Evolutionary conservation across 345 rosid genomes (phyloP).

Genomic region (Boechera divaricarpa): DNA sequence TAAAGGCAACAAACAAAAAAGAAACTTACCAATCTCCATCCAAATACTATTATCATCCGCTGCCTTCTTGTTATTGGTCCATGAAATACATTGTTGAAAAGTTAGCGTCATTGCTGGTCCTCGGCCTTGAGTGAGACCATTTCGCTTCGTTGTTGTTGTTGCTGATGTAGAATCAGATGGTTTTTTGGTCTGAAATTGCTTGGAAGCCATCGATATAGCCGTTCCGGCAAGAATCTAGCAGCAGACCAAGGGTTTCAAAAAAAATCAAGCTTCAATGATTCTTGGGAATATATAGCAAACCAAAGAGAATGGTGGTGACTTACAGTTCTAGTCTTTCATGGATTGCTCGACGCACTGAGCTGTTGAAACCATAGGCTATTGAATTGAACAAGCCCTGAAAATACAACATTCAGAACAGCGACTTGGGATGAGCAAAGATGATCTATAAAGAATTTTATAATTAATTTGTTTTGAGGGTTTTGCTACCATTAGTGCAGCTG

Average conservation of each 20-base stretch:
- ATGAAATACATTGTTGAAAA: constrained; percentile 6
- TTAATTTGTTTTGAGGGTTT: constrained; percentile 23
- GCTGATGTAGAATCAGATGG: constrained; percentile 45
- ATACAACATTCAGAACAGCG: background rate
- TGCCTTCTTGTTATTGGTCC: constrained; percentile 1
- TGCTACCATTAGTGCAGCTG: constrained; percentile 91
- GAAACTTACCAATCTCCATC: constrained; percentile 22
- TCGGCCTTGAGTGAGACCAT: constrained; percentile 68
- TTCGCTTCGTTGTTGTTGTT: constrained; percentile 67
- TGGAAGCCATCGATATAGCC: constrained; percentile 68
- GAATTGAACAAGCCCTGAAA: constrained; percentile 92
- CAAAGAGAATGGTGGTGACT: constrained; percentile 45
- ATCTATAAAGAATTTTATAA: background rate
- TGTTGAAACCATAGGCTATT: constrained; percentile 91
- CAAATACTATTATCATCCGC: background rate
- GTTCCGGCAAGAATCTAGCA: constrained; percentile 76
- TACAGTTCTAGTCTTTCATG: constrained; percentile 86
- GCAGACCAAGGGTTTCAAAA: constrained; percentile 29
- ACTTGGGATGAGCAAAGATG: constrained; percentile 19
- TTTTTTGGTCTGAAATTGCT: constrained; percentile 51
- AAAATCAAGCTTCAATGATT: constrained; percentile 9
- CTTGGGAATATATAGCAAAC: background rate
- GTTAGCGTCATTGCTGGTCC: constrained; percentile 60
- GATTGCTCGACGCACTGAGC: constrained; percentile 88
- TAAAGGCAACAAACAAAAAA: background rate